These are phyloP conservation scores for Puya raimondii DNA, from an alignment of 176 grass and related monocot species.

Conservation along the genomic window DNA sequence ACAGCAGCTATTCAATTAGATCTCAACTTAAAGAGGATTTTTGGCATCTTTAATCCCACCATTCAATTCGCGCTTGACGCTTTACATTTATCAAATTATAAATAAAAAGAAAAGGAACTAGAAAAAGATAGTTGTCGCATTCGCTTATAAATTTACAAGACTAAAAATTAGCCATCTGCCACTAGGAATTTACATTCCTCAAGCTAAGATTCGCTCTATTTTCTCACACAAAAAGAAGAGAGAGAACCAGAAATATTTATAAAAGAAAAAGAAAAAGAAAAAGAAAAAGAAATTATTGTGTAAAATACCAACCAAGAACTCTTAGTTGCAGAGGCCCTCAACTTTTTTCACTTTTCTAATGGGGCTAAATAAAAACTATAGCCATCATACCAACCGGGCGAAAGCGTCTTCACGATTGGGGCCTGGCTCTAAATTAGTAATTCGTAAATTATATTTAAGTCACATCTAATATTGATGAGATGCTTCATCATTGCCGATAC, in stretches of 20 bases:
- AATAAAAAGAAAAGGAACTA: no score
- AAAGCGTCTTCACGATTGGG: background rate
- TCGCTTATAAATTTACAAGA: background rate
- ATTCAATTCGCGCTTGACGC: no score
- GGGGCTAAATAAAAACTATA: background rate
- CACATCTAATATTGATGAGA: background rate
- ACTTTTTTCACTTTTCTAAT: background rate
- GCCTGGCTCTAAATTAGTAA: background rate
- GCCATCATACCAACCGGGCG: background rate
- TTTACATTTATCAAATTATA: no score
- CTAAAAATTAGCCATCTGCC: background rate
- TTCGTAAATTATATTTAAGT: background rate
- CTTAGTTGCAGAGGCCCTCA: background rate
- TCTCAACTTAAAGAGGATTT: no score
- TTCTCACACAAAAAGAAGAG: background rate
- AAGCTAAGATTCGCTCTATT: background rate
- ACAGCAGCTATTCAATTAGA: no score
- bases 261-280: background rate
- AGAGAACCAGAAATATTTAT: background rate
- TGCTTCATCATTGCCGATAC: background rate
- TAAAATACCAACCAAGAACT: background rate
- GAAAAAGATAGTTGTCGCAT: background rate
- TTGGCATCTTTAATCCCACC: no score
- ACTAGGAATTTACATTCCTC: constrained; percentile 4
- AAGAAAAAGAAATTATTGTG: background rate